Base-by-base conservation (phyloP, 305 asterid species). In the Solanum hybrid region DNA sequence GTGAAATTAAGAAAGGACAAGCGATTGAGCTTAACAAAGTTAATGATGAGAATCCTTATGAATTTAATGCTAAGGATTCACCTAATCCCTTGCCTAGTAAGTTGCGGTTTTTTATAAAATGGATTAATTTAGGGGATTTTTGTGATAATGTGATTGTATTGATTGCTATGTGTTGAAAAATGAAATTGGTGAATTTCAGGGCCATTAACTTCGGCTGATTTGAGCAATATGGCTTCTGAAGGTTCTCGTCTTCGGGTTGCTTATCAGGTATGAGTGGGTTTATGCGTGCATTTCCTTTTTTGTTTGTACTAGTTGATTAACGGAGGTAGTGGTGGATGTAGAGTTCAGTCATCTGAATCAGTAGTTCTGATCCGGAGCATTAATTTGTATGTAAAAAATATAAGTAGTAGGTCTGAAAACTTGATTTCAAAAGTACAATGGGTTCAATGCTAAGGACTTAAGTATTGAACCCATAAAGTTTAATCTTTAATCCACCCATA, bases 221-320 rank as follows among this genome's bases (percentile, higher is more conserved):
- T 97, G 90, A 93, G 96, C 10, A 95, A 94, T 89, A 91, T 94
- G 94, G 92, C 95, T 11, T 86, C 96, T 6, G 97, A 93, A 90
- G 98, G 99, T 72, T 89, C 98, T 93, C 95, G 93, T 84, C 96
- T 96, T 79, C 99, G 99, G 34, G 99, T 97, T 87, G 99, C 99
- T 7, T 97, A 97, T 94, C 99, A 97, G 99, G 99, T 96, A 77
- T 60, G 17, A 38, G 81, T 35, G 64, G n/a, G 64, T 24, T 31
- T 66, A 75, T 86, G 76, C 32, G 56, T 78, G 31, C 82, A 77
- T 77, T 34, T 77, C 45, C 5, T 12, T 78, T 78, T 35, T 78
- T 78, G 22, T 11, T 78, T 78, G 40, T n/a, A 22, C 56, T n/a
- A 78, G 5, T 78, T 78, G 29, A 35, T 32, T 77, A 34, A 19